Evolutionary conservation across 768 basidiomycete genomes (phyloP), one percentile per base, ranked within the genome.

Genomic region (Leccinum imitatum): DNA sequence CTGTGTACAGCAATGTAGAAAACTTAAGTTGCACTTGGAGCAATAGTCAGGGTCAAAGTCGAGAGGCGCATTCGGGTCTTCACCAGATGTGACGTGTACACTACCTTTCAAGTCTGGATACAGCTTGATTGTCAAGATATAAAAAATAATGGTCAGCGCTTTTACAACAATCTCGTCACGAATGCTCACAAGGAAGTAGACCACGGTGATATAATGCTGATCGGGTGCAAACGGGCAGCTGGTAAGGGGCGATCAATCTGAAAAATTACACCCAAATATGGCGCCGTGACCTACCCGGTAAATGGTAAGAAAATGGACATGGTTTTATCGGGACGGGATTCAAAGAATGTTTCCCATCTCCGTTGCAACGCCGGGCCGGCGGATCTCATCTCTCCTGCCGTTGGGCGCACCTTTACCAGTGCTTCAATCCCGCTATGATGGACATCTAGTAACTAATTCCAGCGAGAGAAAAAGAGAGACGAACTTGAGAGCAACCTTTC

Each of bases 401-500:
- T 78, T 1, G 84, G 86, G 10, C 87, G 77, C 19, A 87, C 60
- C 67, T 85, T 87, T 54, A 81, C 73, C 0, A 81, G 79, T 11
- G 79, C 80, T 62, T 86, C 84, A 9, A 84, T 61, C 6, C 75
- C 84, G 61, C 85, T 86, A 59, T 4, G 35, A 50, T 30, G 21
- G 17, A 3, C 17, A 44, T 13, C 57, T 7, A 62, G 21, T 10
- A 50, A 27, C 25, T 2, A 50, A 31, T 5, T 21, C 27, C 33
- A 53, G 21, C 2, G 41, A 0, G 14, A 46, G 4, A 39, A 31
- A 17, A 6, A 15, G 13, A 11, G 59, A 1, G 6, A 39, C 78
- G 3, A 31, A 86, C 87, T 83, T 87, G 62, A 81, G 78, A 1
- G 84, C 77, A 64, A 88, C 74, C 44, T 82, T 65, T 1, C 85